Evolutionary conservation across 106 monocot species (phyloP), one percentile per base, ranked within the genome.

Genomic region (Dendrobium huoshanense): DNA sequence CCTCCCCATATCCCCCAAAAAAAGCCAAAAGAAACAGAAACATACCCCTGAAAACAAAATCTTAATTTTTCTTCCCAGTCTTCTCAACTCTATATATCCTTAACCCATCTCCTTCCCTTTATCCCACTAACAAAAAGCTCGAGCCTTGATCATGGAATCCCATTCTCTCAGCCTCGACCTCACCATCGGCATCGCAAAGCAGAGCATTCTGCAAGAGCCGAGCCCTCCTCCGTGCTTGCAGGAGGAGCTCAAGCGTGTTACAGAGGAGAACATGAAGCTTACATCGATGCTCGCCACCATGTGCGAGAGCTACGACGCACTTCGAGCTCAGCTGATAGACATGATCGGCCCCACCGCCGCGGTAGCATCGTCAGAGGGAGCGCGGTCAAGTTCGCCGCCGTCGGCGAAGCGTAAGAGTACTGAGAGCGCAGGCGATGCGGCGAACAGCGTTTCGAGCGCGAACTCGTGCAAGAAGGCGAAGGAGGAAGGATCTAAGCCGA

Each of bases 151-250:
- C 72, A 72, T 72, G 72, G 72, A 72, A 37, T 72, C 72, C 18
- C 41, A 16, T 44, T 49, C 47, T 33, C n/a, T 79, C 44, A 11
- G 65, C 43, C 79, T 79, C 64, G 79, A 79, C n/a, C 79, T 79
- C 67, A 79, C 20, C 64, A 65, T 79, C 42, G 79, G 79, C 22
- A 9, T 4, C 4, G 10, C 55, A 3, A 9, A 17, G 10, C 27
- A 17, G n/a, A 55, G 77, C 55, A 43, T 16, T 27, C 17, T 33
- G 55, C 64, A n/a, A n/a, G 11, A 25, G 44, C 2, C 31, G 1
- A 33, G 2, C 56, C 5, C 29, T 37, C 44, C 15, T 25, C 17
- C 19, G 6, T 9, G 41, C 44, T 5, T 70, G 19, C 10, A n/a
- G 5, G 7, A 3, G n/a, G 58, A 58, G 74, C 33, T 58, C 7